Percentiles rank a stretch among this genome's conserved stretches.
Evolutionary conservation across 805 yeast species (phyloP).

Genomic region (Metschnikowia rubicola): DNA sequence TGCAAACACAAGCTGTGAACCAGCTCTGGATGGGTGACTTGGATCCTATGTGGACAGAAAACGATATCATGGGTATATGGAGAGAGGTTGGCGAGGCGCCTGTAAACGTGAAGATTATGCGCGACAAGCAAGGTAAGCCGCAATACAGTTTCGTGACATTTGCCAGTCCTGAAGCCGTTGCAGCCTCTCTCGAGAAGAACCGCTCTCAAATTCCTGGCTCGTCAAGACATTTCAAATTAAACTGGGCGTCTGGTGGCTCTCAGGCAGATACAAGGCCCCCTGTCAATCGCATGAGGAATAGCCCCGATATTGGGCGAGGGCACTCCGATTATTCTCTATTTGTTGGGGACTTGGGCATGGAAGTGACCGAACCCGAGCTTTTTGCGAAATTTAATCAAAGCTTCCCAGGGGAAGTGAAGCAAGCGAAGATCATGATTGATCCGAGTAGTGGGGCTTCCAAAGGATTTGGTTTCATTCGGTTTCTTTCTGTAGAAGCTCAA

Average conservation of each 20-base stretch:
- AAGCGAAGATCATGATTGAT: conserved; percentile 78
- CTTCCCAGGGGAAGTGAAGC: conserved; percentile 64
- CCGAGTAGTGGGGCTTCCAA: conserved; percentile 64
- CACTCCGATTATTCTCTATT: conserved; percentile 60
- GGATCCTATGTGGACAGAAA: conserved; percentile 81
- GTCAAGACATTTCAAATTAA: conserved; percentile 55
- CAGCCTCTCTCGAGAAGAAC: conserved; percentile 61
- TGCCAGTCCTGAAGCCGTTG: conserved; percentile 55
- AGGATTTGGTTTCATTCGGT: conserved; percentile 90
- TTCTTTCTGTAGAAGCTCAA: conserved; percentile 60
- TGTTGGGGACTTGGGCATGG: conserved; percentile 80
- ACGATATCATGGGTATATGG: conserved; percentile 67
- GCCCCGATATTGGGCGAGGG: conserved; percentile 1
- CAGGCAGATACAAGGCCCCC: conserved; percentile 2
- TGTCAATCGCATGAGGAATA: not conserved
- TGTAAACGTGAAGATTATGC: conserved; percentile 60
- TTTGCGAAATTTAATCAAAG: conserved; percentile 63
- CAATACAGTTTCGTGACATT: conserved; percentile 79
- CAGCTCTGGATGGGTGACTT: conserved; percentile 89
- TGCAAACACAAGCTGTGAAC: conserved; percentile 17
- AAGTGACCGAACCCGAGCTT: conserved; percentile 63
- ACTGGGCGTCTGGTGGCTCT: conserved; percentile 70
- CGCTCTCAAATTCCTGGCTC: conserved; percentile 71
- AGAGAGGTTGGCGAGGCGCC: conserved; percentile 60
- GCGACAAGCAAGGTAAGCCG: conserved; percentile 49